Evolutionary conservation across 1,284 basidiomycete genomes (phyloP).

Genomic region (Ceratobasidium sp.): DNA sequence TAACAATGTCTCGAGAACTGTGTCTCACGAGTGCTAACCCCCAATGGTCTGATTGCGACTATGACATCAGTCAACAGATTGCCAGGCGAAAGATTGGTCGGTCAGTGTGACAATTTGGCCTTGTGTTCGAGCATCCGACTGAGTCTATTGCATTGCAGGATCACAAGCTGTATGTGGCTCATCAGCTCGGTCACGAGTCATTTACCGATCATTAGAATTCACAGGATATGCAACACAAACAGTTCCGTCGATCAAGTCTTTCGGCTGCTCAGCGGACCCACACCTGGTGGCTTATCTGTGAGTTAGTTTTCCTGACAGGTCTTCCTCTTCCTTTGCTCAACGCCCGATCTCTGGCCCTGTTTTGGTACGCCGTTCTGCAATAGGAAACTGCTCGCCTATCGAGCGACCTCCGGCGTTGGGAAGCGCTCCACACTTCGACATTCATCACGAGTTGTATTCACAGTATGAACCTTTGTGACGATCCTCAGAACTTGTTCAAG

Average conservation of each 20-base stretch:
- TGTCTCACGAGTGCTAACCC: slow-evolving; percentile 2
- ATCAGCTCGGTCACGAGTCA: background rate
- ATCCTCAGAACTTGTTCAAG: slow-evolving; percentile 17
- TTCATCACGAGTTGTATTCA: slow-evolving; percentile 4
- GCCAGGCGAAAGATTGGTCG: slow-evolving; percentile 33
- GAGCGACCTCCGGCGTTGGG: slow-evolving; percentile 35
- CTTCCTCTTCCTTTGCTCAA: background rate
- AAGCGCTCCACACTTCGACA: slow-evolving; percentile 19
- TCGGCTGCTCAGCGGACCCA: background rate
- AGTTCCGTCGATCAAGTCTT: slow-evolving; percentile 28
- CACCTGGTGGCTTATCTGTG: background rate
- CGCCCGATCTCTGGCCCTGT: background rate
- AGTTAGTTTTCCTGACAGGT: slow-evolving; percentile 3
- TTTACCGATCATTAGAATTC: background rate
- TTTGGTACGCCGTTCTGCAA: background rate
- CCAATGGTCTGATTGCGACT: slow-evolving; percentile 7
- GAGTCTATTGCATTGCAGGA: background rate
- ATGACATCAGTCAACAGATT: slow-evolving; percentile 33
- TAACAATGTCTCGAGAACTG: background rate
- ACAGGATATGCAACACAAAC: slow-evolving; percentile 19
- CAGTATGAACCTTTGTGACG: slow-evolving; percentile 6
- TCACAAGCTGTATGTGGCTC: slow-evolving; percentile 12
- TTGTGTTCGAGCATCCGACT: background rate
- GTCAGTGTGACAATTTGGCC: background rate
- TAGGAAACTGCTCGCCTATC: slow-evolving; percentile 11